Conservation (phyloP, 768 basidiomycete species). For the Termitomyces titanicus region DNA sequence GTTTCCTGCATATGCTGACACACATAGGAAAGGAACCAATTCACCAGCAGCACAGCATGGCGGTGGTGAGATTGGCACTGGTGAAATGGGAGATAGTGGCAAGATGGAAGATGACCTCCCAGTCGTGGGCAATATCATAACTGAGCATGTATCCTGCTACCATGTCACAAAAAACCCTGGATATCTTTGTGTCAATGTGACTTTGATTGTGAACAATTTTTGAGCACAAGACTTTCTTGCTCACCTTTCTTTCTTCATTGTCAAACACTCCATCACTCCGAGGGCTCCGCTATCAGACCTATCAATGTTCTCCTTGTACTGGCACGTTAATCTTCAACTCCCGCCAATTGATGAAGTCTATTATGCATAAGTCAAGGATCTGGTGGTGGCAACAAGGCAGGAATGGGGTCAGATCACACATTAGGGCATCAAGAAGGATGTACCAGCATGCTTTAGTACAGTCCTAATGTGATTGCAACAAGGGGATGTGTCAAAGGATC, state of each 20-base stretch:
- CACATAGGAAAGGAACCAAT: too few species aligned
- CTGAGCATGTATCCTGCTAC: background rate
- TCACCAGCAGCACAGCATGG: too few species aligned
- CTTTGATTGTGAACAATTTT: conserved; percentile 7
- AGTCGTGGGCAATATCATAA: too few species aligned
- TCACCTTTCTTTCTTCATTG: conserved; percentile 9
- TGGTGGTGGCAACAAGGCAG: conserved; percentile 10
- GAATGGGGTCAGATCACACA: background rate
- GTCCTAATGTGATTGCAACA: conserved; percentile 13
- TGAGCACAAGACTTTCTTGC: conserved; percentile 11
- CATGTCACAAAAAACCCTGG: conserved; percentile 1
- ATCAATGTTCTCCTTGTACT: conserved; percentile 18
- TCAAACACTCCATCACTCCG: background rate
- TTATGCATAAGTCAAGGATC: conserved; percentile 4
- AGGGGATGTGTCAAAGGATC: too few species aligned
- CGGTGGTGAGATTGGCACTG: too few species aligned
- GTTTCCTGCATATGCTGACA: conserved; percentile 4
- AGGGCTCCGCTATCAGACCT: background rate
- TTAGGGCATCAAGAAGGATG: conserved; percentile 14
- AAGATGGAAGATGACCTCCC: too few species aligned
- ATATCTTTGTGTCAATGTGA: conserved; percentile 4
- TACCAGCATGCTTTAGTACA: conserved; percentile 17
- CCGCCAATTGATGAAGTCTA: conserved; percentile 15
- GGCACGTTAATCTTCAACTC: conserved; percentile 13
- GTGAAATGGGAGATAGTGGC: too few species aligned